Evolutionary conservation across 306 rosid species (phyloP).

Genomic region (Carpinus viminea): DNA sequence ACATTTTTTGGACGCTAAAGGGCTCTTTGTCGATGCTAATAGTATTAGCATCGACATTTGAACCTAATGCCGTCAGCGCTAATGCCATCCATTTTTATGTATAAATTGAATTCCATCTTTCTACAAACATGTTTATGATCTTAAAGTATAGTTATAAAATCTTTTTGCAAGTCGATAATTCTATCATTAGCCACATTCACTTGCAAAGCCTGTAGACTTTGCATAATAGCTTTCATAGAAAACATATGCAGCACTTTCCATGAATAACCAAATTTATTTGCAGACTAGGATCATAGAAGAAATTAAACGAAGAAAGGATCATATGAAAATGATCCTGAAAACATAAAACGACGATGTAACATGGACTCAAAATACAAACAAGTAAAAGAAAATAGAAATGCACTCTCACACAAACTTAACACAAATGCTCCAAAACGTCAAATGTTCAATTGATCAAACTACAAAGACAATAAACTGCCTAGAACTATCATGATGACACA

Average conservation of each 20-base stretch:
- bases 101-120: slow-evolving; percentile 3
- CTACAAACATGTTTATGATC: not conserved
- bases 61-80: too few species aligned
- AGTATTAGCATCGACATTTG: too few species aligned
- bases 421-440: not conserved
- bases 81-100: not conserved
- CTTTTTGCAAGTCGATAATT: not conserved
- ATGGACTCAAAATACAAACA: not conserved
- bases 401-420: too few species aligned
- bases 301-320: not conserved
- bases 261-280: not conserved
- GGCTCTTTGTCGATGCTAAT: too few species aligned
- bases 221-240: not conserved
- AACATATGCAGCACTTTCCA: not conserved
- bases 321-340: not conserved
- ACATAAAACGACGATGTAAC: not conserved
- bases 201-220: not conserved
- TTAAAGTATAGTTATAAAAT: not conserved
- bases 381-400: not conserved
- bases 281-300: slow-evolving; percentile 1
- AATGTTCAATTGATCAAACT: not conserved
- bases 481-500: not conserved
- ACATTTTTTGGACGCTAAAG: too few species aligned
- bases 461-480: slow-evolving; percentile 4
- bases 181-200: not conserved